Base-by-base conservation (phyloP, 345 rosid species). In the Dipteronia dyeriana region DNA sequence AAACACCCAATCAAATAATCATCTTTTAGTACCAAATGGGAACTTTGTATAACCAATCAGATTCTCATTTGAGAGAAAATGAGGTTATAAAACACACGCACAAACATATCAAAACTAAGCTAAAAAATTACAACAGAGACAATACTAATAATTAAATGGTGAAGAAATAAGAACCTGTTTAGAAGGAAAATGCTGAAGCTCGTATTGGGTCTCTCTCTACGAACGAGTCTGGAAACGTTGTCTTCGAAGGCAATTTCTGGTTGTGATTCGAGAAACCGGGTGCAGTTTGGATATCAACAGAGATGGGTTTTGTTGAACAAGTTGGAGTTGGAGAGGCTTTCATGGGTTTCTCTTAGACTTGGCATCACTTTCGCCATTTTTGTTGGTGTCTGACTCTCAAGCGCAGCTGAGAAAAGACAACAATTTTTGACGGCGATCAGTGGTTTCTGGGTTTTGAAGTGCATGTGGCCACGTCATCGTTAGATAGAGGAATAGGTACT, bases 121-220 rank as follows among this genome's bases (percentile, higher is more conserved):
- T 39, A 39, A 39, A 39, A 29, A 29, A n/a, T 39, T 39, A 39
- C 9, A 39, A 39, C 43, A 7, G 9, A 39, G 9, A 39, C 43
- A 39, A 39, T 39, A 39, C 5, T 39, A 39, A 39, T 39, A 6
- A 0, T 39, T 4, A 39, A 14, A 29, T 26, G 3, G 19, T 3
- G 10, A 69, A 11, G 56, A 43, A 29, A 34, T 41, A 49, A 67
- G 49, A 57, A 91, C 90, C 80, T 83, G 83, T 57, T 76, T 60
- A 11, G 87, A 87, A 78, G 94, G 88, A 7, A 75, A 75, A 57
- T 66, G 86, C 5, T 93, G 90, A 76, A 89, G 85, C 82, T 93
- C 97, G 76, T 83, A 90, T 12, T 90, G 90, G 34, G 91, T 90
- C 70, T 95, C 98, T 22, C 84, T 79, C n/a, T n/a, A 12, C 97